These are phyloP conservation scores for Boechera divaricarpa DNA, from an alignment of 345 rosid genomes.

Conservation along the genomic window DNA sequence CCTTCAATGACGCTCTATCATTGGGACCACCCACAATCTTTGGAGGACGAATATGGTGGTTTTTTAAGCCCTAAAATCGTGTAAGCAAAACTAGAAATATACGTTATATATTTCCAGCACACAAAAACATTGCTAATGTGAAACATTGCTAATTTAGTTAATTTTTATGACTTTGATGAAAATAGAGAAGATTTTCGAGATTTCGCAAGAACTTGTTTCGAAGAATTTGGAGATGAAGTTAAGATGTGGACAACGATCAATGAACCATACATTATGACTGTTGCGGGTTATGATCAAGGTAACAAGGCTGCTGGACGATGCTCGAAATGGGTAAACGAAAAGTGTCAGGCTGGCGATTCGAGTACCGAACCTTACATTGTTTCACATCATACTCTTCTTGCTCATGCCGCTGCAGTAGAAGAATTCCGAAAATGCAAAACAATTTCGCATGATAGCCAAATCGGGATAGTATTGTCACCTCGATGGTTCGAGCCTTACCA, in stretches of 20 bases:
- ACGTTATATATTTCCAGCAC: not conserved
- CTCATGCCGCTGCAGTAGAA: constrained; percentile 50
- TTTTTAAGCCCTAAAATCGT: constrained; percentile 51
- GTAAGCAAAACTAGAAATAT: constrained; percentile 44
- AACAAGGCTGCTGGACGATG: constrained; percentile 50
- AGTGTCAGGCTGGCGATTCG: constrained; percentile 45
- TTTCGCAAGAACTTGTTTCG: constrained; percentile 50
- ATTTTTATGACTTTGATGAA: not conserved
- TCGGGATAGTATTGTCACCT: constrained; percentile 47
- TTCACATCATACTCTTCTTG: constrained; percentile 47
- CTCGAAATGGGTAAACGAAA: constrained; percentile 40
- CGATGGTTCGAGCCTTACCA: constrained; percentile 48
- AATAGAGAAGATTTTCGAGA: constrained; percentile 55
- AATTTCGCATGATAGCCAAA: constrained; percentile 33
- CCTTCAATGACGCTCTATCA: constrained; percentile 60
- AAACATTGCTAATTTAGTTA: not conserved
- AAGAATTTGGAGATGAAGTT: constrained; percentile 57
- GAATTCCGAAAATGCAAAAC: constrained; percentile 45
- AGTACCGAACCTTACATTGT: constrained; percentile 46
- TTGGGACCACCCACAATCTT: constrained; percentile 59
- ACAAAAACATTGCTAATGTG: not conserved
- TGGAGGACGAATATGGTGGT: constrained; percentile 61
- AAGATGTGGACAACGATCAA: constrained; percentile 63
- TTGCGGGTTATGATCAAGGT: constrained; percentile 49
- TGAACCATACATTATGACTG: constrained; percentile 48